Base-by-base conservation (phyloP, 768 basidiomycete genomes). In the Termitomyces eurrhizus region DNA sequence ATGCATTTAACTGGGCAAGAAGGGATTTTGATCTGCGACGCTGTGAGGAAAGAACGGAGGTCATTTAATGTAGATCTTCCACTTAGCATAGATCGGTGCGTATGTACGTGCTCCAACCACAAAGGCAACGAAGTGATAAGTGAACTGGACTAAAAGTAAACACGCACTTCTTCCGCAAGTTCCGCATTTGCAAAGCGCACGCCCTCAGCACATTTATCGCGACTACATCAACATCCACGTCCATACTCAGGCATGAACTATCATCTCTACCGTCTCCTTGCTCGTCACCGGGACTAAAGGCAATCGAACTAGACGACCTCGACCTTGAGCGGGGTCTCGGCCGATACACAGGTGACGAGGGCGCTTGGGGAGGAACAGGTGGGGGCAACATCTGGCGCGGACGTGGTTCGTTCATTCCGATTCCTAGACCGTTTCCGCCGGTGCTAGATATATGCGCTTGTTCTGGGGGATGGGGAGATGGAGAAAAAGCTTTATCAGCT, bases 171-270 rank as follows among this genome's bases (percentile, higher is more conserved):
- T 21, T 21, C 21, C 21, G 21, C 21, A 21, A 21, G 21, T 21
- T 21, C 21, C 21, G 21, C 21, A 21, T 21, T 21, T 21, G 21
- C 21, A 21, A 21, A 21, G 21, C 21, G 21, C 21, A 21, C 21
- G 21, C 21, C 21, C 21, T 21, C 21, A 21, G 21, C 21, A 21
- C 21, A 55, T 56, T 65, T 24, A 65, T 63, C 12, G 60, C 66
- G 26, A 67, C 55, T 42, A 57, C 48, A 11, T 64, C 57, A 18
- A 63, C 26, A 45, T 62, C 66, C 14, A 49, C 56, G 8, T n/a
- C 32, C n/a, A 37, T 35, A n/a, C 41, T 51, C 11, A 41, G 4
- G 9, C 45, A 9, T 33, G 44, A 32, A 53, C 13, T 26, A 50
- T 51, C 35, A 5, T 33, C 29, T 21, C 8, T 9, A 12, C 14